Conservation (phyloP, 2,329 filamentous ascomycete genomes). For the Alternaria sp. region DNA sequence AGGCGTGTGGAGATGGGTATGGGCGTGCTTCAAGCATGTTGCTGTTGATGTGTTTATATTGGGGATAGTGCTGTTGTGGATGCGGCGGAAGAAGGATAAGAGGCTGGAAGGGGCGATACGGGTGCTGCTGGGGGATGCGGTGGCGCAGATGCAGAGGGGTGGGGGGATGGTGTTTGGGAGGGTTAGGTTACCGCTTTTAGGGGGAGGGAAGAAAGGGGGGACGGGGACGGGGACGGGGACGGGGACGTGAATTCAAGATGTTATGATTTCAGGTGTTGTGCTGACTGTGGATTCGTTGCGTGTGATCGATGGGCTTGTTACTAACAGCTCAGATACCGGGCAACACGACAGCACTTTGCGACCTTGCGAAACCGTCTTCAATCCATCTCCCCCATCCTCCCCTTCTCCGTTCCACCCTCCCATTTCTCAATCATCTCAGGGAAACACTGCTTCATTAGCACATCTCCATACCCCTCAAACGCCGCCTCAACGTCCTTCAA, state of each 20-base stretch:
- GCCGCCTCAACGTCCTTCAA: background rate
- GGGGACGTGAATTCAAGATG: background rate
- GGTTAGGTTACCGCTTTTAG: constrained; percentile 31
- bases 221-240: background rate
- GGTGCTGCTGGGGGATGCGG: constrained; percentile 62
- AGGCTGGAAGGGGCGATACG: constrained; percentile 76
- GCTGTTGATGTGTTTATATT: constrained; percentile 73
- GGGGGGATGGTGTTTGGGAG: constrained; percentile 33
- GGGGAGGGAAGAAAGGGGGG: constrained; percentile 17
- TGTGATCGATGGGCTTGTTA: no score
- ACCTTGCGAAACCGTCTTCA: background rate
- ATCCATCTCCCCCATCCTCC: background rate
- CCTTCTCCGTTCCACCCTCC: background rate
- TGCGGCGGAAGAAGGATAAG: constrained; percentile 73
- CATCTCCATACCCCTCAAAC: background rate
- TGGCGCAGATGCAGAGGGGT: constrained; percentile 47
- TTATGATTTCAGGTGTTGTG: background rate
- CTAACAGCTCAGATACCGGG: no score
- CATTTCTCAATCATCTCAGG: background rate
- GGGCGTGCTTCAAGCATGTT: constrained; percentile 80
- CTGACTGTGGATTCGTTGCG: background rate
- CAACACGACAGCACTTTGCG: no score
- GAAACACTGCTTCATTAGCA: background rate
- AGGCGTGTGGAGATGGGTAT: constrained; percentile 56
- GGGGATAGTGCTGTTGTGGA: constrained; percentile 70